Conservation (phyloP, 2,329 filamentous ascomycete genomes). For the Diaporthe velutina region DNA sequence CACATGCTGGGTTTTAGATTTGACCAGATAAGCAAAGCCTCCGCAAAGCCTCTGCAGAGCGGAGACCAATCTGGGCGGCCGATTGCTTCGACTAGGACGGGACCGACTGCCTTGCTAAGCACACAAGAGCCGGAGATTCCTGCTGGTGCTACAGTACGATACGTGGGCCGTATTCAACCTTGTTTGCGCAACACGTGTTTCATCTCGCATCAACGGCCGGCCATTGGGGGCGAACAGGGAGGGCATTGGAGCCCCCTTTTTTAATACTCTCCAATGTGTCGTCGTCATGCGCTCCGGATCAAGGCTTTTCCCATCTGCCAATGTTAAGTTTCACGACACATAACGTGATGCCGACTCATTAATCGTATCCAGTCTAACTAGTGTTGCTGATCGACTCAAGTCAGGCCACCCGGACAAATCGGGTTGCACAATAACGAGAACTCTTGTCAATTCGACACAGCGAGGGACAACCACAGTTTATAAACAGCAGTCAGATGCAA, state of each 20-base stretch:
- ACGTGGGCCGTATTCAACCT: constrained; percentile 36
- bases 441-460: neutral
- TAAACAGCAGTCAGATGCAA: neutral
- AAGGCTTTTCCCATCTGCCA: constrained; percentile 24
- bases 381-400: constrained; percentile 31
- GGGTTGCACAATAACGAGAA: constrained; percentile 6
- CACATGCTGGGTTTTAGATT: constrained; percentile 13
- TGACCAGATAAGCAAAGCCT: constrained; percentile 27
- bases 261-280: constrained; percentile 28
- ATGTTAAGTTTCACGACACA: constrained; percentile 35
- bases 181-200: constrained; percentile 40
- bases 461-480: neutral
- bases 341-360: constrained; percentile 36
- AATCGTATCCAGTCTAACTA: constrained; percentile 27
- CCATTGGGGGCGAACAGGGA: neutral
- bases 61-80: constrained; percentile 30
- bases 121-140: constrained; percentile 29
- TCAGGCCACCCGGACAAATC: constrained; percentile 6
- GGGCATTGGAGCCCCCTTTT: constrained; percentile 17
- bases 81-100: constrained; percentile 13
- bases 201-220: constrained; percentile 35
- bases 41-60: constrained; percentile 31
- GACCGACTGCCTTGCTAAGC: constrained; percentile 23
- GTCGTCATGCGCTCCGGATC: constrained; percentile 25
- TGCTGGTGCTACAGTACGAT: constrained; percentile 25